Evolutionary conservation across 2,329 filamentous ascomycete species (phyloP).

Genomic region (Hypoxylon sp.): DNA sequence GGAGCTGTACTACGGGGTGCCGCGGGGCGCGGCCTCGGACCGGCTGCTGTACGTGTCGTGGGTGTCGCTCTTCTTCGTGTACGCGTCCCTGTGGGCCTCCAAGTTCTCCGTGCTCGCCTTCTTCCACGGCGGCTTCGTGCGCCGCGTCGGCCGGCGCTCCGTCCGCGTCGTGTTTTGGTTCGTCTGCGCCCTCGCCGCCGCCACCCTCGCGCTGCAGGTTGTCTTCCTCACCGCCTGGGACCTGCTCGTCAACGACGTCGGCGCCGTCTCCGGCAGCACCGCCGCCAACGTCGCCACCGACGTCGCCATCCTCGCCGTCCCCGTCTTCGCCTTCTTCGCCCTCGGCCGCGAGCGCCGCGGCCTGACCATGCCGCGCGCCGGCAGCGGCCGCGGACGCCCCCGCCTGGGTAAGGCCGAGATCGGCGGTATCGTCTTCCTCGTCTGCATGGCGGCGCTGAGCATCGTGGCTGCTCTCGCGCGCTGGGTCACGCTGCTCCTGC

Average conservation of each 20-base stretch:
- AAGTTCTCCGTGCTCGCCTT: constrained; percentile 39
- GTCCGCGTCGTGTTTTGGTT: constrained; percentile 24
- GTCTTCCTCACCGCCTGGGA: constrained; percentile 33
- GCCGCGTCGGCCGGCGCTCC: constrained; percentile 20
- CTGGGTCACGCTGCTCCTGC: constrained; percentile 34
- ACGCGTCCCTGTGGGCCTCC: constrained; percentile 38
- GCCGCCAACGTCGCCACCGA: constrained; percentile 37
- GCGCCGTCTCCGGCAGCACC: constrained; percentile 37
- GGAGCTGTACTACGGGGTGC: constrained; percentile 38
- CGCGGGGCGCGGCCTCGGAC: constrained; percentile 25
- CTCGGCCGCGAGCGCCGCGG: constrained; percentile 26
- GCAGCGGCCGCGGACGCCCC: constrained; percentile 2
- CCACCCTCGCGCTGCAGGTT: constrained; percentile 34
- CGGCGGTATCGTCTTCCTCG: constrained; percentile 36
- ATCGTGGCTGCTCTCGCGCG: constrained; percentile 36
- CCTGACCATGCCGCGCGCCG: constrained; percentile 20
- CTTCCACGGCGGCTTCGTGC: constrained; percentile 31
- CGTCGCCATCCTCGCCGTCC: constrained; percentile 35
- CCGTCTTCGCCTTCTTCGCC: constrained; percentile 29
- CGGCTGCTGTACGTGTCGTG: constrained; percentile 39
- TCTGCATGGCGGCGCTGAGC: constrained; percentile 38
- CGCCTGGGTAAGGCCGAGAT: constrained; percentile 35
- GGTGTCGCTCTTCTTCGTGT: constrained; percentile 40
- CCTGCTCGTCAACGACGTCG: constrained; percentile 38
- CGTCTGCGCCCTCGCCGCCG: constrained; percentile 20